Evolutionary conservation across 345 rosid species (phyloP).

Genomic region (Viola odorata): DNA sequence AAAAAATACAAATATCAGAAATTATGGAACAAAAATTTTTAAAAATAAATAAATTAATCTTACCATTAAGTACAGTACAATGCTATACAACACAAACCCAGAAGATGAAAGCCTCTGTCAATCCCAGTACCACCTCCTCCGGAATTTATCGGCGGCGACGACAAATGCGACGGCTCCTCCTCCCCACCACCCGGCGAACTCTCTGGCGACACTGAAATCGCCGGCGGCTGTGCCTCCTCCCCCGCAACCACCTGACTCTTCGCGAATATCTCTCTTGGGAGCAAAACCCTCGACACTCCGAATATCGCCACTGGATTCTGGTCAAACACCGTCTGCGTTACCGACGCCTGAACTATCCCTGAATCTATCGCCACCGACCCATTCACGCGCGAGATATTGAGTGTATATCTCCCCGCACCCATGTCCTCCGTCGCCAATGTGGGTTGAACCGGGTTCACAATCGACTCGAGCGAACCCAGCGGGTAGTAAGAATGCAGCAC

Average conservation of each 20-base stretch:
- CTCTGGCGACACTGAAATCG: constrained; percentile 39
- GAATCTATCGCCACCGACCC: constrained; percentile 73
- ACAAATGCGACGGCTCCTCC: constrained; percentile 10
- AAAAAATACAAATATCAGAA: constrained; percentile 15
- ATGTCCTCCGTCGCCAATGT: constrained; percentile 77
- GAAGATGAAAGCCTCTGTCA: constrained; percentile 15
- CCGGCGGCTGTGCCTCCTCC: constrained; percentile 44
- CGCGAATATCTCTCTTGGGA: constrained; percentile 69
- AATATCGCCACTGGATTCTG: constrained; percentile 86
- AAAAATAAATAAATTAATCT: constrained; percentile 20
- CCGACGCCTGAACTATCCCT: constrained; percentile 71
- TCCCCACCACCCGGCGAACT: constrained; percentile 23
- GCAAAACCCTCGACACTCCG: constrained; percentile 74
- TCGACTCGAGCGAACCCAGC: constrained; percentile 78
- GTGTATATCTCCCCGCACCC: constrained; percentile 76
- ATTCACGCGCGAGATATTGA: constrained; percentile 74
- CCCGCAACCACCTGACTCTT: constrained; percentile 24
- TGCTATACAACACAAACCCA: constrained; percentile 61
- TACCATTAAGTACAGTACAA: constrained; percentile 46
- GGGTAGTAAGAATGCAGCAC: constrained; percentile 92
- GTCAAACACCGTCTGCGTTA: constrained; percentile 80
- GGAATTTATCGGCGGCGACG: constrained; percentile 51
- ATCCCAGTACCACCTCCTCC: constrained; percentile 19
- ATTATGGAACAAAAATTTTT: neutral
- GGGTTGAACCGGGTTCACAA: constrained; percentile 86